Percentiles rank a stretch among this genome's conserved stretches.
These are phyloP conservation scores for Nasturtium officinale DNA, from an alignment of 345 rosid genomes.

Conservation along the genomic window DNA sequence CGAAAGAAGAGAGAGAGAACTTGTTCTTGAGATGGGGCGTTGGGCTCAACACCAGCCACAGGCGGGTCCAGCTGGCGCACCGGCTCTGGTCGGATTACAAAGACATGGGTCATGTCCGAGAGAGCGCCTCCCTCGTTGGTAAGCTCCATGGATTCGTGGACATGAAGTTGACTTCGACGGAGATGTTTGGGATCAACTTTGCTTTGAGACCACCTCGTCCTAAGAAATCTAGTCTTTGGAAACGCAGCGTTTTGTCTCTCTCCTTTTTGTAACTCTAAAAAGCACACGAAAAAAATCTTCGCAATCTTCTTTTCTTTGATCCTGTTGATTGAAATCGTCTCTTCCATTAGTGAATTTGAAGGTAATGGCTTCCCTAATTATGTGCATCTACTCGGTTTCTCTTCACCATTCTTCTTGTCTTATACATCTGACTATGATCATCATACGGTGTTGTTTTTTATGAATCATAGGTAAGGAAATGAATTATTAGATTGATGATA, in stretches of 20 bases:
- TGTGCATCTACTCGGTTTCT: not conserved
- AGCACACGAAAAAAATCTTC: not conserved
- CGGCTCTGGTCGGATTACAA: conserved; percentile 58
- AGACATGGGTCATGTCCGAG: conserved; percentile 59
- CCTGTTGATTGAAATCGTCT: conserved; percentile 9
- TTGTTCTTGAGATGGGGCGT: conserved; percentile 70
- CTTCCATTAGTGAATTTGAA: conserved; percentile 20
- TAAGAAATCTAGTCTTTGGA: conserved; percentile 42
- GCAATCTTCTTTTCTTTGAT: not conserved
- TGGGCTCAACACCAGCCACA: conserved; percentile 51
- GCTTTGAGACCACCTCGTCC: conserved; percentile 35
- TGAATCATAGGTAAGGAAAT: too few relatives aligned
- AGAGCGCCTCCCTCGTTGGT: conserved; percentile 67
- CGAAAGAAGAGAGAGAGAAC: conserved; percentile 58
- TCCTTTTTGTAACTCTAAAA: conserved; percentile 41
- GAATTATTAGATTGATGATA: too few relatives aligned
- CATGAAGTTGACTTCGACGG: conserved; percentile 44
- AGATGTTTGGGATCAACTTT: conserved; percentile 50
- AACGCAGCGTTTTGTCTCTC: conserved; percentile 43
- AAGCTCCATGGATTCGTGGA: conserved; percentile 58
- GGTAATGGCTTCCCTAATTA: not conserved
- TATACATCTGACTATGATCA: not conserved
- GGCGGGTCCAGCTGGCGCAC: conserved; percentile 62
- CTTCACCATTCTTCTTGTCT: not conserved
- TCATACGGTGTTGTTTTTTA: not conserved